These are phyloP conservation scores for Exophiala aquamarina DNA, from an alignment of 2,329 filamentous ascomycete genomes.

Conservation along the genomic window DNA sequence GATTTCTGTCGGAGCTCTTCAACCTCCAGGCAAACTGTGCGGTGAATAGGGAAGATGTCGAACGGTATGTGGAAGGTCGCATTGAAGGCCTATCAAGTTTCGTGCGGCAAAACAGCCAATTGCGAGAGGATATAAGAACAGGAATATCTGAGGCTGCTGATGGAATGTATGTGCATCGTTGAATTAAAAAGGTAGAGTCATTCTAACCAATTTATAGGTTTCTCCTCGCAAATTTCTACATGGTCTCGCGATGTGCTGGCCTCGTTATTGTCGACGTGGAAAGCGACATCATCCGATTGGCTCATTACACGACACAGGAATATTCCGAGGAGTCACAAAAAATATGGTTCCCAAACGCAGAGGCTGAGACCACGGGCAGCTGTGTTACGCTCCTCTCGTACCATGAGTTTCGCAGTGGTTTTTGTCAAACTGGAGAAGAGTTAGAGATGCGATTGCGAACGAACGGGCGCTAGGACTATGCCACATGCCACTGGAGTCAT, in stretches of 20 bases:
- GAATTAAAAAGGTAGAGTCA: background rate
- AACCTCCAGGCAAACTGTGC: slow-evolving; percentile 20
- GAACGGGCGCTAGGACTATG: slow-evolving; percentile 1
- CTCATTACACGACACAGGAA: slow-evolving; percentile 50
- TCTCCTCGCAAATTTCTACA: slow-evolving; percentile 11
- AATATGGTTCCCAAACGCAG: no score
- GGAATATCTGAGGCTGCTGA: slow-evolving; percentile 17
- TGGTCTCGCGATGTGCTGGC: slow-evolving; percentile 29
- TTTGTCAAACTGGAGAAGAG: background rate
- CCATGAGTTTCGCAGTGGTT: slow-evolving; percentile 12
- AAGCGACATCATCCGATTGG: slow-evolving; percentile 25
- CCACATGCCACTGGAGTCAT: slow-evolving; percentile 2
- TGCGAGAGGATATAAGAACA: slow-evolving; percentile 17
- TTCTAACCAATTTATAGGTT: slow-evolving; percentile 9
- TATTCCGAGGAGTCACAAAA: slow-evolving; percentile 41
- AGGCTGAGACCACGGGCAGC: slow-evolving; percentile 21
- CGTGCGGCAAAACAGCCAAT: slow-evolving; percentile 1
- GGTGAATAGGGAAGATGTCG: slow-evolving; percentile 13
- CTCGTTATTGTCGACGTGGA: slow-evolving; percentile 27
- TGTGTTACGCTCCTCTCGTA: slow-evolving; percentile 30
- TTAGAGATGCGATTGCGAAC: background rate
- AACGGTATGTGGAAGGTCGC: slow-evolving; percentile 16
- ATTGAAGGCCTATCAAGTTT: slow-evolving; percentile 12
- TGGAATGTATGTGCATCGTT: slow-evolving; percentile 26
- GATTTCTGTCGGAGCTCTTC: slow-evolving; percentile 22